phyloP scores from a whole-genome alignment of 352 stramenopile genomes.

The Aphanomyces cochlioides region DNA sequence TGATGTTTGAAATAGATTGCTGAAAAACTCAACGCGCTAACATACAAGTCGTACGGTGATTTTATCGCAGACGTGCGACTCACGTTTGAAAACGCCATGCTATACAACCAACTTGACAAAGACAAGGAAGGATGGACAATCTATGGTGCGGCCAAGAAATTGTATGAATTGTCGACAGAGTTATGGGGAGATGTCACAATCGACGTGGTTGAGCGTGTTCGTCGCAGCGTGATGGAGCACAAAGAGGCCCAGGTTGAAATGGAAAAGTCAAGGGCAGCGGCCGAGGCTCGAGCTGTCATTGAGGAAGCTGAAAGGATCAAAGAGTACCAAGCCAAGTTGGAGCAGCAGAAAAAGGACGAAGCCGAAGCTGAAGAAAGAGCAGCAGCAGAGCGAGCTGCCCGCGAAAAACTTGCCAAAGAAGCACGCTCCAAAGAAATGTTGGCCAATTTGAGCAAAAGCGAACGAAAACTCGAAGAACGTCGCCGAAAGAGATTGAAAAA shows the following conservation, averaged over 20 bases:
- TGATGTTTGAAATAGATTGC: slow-evolving; percentile 34
- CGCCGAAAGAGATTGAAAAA: slow-evolving; percentile 61
- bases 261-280: slow-evolving; percentile 44
- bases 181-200: slow-evolving; percentile 76
- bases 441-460: slow-evolving; percentile 78
- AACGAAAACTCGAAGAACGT: slow-evolving; percentile 84
- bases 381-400: slow-evolving; percentile 30
- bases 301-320: slow-evolving; percentile 41
- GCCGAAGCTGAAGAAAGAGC: slow-evolving; percentile 36
- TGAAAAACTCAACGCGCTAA: slow-evolving; percentile 58
- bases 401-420: slow-evolving; percentile 26
- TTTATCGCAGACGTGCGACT: slow-evolving; percentile 76
- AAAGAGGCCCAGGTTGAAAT: slow-evolving; percentile 46
- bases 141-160: slow-evolving; percentile 67
- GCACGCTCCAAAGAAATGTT: slow-evolving; percentile 36
- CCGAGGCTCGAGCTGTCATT: slow-evolving; percentile 34
- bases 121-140: slow-evolving; percentile 76
- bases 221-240: slow-evolving; percentile 60
- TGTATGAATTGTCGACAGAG: slow-evolving; percentile 69
- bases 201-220: slow-evolving; percentile 67
- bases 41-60: slow-evolving; percentile 78
- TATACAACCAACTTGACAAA: slow-evolving; percentile 79
- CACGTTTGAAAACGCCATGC: slow-evolving; percentile 81
- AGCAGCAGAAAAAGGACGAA: slow-evolving; percentile 31
- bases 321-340: slow-evolving; percentile 22